Conservation (phyloP, 352 stramenopile genomes). For the Nothophytophthora sp. region DNA sequence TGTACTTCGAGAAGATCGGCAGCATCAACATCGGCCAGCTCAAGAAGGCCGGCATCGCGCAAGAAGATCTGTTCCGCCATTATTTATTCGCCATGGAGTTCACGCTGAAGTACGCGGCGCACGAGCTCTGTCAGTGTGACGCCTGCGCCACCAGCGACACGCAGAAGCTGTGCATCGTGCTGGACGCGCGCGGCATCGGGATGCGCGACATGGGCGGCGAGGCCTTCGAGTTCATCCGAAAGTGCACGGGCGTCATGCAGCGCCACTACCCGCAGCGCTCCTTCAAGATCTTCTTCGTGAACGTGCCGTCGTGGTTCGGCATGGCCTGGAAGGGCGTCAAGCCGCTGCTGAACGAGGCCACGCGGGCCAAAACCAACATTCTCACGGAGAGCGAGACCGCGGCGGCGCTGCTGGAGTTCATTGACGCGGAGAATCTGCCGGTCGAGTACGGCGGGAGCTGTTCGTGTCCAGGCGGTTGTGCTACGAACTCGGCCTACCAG, state of each 20-base stretch:
- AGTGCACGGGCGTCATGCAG: constrained; percentile 85
- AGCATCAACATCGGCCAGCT: constrained; percentile 84
- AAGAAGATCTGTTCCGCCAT: constrained; percentile 78
- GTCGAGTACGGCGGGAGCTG: constrained; percentile 75
- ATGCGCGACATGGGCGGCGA: constrained; percentile 81
- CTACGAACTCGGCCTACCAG: constrained; percentile 70
- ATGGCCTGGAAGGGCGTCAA: constrained; percentile 92
- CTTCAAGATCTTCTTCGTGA: constrained; percentile 93
- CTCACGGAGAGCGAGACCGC: constrained; percentile 66
- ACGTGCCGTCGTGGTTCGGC: constrained; percentile 91
- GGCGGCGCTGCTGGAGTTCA: constrained; percentile 48
- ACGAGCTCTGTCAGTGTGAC: constrained; percentile 52
- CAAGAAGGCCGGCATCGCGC: constrained; percentile 60
- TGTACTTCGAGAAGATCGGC: constrained; percentile 85
- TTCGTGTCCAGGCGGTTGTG: constrained; percentile 61
- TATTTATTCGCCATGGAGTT: constrained; percentile 89
- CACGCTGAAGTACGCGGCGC: constrained; percentile 72
- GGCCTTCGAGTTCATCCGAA: constrained; percentile 80
- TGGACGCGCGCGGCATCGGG: constrained; percentile 74
- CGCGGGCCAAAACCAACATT: constrained; percentile 88
- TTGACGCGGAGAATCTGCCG: constrained; percentile 67
- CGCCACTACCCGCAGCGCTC: constrained; percentile 88
- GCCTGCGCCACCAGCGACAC: constrained; percentile 64
- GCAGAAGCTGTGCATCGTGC: constrained; percentile 72
- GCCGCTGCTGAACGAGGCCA: constrained; percentile 86